These are phyloP conservation scores for Crithidia brevicula DNA, from an alignment of 208 protist genomes.

Conservation along the genomic window DNA sequence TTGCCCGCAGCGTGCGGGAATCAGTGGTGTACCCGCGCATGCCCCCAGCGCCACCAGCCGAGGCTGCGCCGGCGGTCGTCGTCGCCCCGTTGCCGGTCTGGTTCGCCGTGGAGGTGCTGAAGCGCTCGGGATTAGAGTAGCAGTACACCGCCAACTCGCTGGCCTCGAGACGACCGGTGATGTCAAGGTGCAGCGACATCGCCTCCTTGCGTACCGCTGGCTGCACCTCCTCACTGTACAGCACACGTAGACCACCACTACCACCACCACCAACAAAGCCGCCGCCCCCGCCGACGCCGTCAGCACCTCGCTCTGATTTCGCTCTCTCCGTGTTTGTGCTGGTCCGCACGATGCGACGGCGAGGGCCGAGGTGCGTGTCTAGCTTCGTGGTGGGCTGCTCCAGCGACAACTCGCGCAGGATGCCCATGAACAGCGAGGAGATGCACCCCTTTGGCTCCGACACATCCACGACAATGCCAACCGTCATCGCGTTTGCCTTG, in stretches of 20 bases:
- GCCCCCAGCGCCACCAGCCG: background rate
- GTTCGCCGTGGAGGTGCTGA: conserved; percentile 4
- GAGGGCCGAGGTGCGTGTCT: background rate
- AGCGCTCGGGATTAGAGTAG: conserved; percentile 32
- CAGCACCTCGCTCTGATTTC: background rate
- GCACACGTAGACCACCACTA: conserved; percentile 7
- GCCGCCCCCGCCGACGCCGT: background rate
- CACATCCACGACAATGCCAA: conserved; percentile 71
- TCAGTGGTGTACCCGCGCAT: background rate
- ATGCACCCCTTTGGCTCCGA: conserved; percentile 60
- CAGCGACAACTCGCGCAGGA: conserved; percentile 58
- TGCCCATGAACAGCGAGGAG: conserved; percentile 69
- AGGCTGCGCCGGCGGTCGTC: background rate
- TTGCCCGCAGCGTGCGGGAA: background rate
- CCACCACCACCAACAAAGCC: no score
- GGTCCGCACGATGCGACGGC: background rate
- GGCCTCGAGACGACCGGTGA: conserved; percentile 54
- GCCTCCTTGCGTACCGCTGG: conserved; percentile 4
- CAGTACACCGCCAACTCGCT: conserved; percentile 52
- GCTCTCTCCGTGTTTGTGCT: background rate
- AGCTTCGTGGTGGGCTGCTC: conserved; percentile 43
- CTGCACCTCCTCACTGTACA: conserved; percentile 17
- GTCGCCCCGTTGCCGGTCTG: background rate
- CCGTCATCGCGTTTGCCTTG: conserved; percentile 21
- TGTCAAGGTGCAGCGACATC: conserved; percentile 41